Evolutionary conservation across 805 yeast species (phyloP).

Genomic region (Cyberlindnera bimundalis): DNA sequence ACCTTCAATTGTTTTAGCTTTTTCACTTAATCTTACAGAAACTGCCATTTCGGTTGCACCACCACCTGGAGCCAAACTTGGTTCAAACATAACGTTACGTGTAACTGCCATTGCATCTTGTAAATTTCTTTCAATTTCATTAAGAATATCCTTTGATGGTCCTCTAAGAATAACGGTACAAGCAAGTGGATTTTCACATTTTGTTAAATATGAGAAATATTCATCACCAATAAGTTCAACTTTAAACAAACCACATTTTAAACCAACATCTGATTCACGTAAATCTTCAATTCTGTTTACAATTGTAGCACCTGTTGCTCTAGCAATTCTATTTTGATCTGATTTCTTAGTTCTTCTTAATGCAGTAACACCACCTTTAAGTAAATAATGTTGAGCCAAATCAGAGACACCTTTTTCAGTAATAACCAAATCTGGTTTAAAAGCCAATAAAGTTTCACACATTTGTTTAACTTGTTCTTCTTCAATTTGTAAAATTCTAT

Average conservation of each 20-base stretch:
- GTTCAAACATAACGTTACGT: slow-evolving; percentile 91
- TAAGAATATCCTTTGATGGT: slow-evolving; percentile 92
- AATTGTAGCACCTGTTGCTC: slow-evolving; percentile 97
- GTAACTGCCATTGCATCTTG: slow-evolving; percentile 99
- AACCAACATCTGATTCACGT: slow-evolving; percentile 87
- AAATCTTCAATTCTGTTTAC: slow-evolving; percentile 94
- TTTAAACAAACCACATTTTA: slow-evolving; percentile 83
- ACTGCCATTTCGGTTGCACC: slow-evolving; percentile 99
- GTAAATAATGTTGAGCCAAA: slow-evolving; percentile 91
- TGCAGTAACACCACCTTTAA: slow-evolving; percentile 90
- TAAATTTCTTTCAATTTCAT: slow-evolving; percentile 93
- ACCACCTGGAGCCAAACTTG: slow-evolving; percentile 96
- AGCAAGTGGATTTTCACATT: slow-evolving; percentile 84
- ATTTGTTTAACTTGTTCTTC: slow-evolving; percentile 91
- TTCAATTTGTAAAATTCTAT: slow-evolving; percentile 89
- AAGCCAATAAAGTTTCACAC: slow-evolving; percentile 79
- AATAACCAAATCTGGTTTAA: slow-evolving; percentile 90
- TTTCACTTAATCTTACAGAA: slow-evolving; percentile 80
- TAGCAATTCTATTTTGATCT: slow-evolving; percentile 93
- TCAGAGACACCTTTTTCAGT: slow-evolving; percentile 99
- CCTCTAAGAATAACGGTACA: slow-evolving; percentile 93
- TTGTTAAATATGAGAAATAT: slow-evolving; percentile 80
- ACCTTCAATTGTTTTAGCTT: slow-evolving; percentile 90
- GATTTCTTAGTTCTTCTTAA: slow-evolving; percentile 93
- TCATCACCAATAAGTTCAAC: slow-evolving; percentile 97